These are phyloP conservation scores for Inonotus hispidus DNA, from an alignment of 1,284 basidiomycete species.

Conservation along the genomic window DNA sequence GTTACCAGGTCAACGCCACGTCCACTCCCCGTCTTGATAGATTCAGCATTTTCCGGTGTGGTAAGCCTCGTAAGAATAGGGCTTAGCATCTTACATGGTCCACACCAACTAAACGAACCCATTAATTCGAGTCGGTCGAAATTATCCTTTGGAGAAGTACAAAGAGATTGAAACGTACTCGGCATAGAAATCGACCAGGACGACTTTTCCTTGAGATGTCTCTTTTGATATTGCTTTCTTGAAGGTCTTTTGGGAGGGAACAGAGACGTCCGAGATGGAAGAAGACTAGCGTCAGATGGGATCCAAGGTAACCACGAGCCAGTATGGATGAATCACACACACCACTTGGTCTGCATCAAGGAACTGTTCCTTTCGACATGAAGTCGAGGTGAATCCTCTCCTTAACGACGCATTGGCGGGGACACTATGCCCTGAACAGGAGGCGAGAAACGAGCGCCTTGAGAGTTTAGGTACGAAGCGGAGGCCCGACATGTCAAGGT, in stretches of 20 bases:
- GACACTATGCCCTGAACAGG: background rate
- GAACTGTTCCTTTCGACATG: constrained; percentile 15
- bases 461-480: background rate
- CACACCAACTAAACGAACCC: constrained; percentile 55
- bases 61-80: constrained; percentile 57
- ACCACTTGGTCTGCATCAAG: constrained; percentile 19
- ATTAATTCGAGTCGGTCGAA: too few relatives aligned
- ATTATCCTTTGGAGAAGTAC: too few relatives aligned
- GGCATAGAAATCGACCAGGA: constrained; percentile 73
- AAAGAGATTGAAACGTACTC: constrained; percentile 42
- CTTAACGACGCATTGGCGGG: background rate
- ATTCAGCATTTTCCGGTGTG: constrained; percentile 34
- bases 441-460: background rate
- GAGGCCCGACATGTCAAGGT: constrained; percentile 1
- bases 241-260: constrained; percentile 39
- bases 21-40: constrained; percentile 46
- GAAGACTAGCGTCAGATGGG: background rate
- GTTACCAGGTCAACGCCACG: constrained; percentile 62
- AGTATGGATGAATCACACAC: background rate
- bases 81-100: constrained; percentile 62
- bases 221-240: constrained; percentile 33
- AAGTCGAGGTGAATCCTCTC: constrained; percentile 18
- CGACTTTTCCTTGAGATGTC: constrained; percentile 42
- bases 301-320: background rate
- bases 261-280: background rate